Base-by-base conservation (phyloP, 768 basidiomycete species). In the Kockovaella imperatae region DNA sequence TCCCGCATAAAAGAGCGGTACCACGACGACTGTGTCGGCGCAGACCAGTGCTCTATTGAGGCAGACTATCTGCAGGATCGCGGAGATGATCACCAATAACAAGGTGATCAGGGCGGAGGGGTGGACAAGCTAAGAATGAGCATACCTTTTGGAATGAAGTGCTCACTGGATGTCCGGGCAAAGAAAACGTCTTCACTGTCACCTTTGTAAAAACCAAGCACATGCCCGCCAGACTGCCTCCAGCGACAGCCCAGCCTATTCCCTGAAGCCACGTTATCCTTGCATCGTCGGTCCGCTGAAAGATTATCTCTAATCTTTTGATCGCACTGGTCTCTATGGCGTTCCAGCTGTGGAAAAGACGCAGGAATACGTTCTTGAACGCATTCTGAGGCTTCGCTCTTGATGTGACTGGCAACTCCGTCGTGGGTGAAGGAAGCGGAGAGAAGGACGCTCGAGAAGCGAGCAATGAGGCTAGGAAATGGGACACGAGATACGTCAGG, bases 181-280 rank as follows among this genome's bases (percentile, higher is more conserved):
- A 31, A n/a, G 52, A 47, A 14, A 56, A 56, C 5, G 63, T 45
- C 56, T 63, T 59, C 13, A 59, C 38, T 25, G 77, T 79, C 20
- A 83, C 75, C 62, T 81, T 84, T 5, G 83, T 83, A 53, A 96
- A 91, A 3, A 97, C 87, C 49, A 97, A 75, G 70, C 82, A 85
- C 34, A 83, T 82, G 4, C 91, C 93, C 5, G 88, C 87, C 31
- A 97, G 74, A 29, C 87, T 84, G 11, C 91, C 91, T 28, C 91
- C 90, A 46, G 82, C 82, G 53, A 89, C 89, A 2, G 88, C 86
- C 93, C 91, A 96, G 1, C 83, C 83, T 42, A 97, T 87, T 13
- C 90, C 91, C 36, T 91, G 76, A 23, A 86, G 82, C 87, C 89
- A 95, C 5, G 84, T 83, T 34, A 97, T 75, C 45, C 82, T 82